Conservation (phyloP, 768 basidiomycete species). For the Cyclocybe aegerita region DNA sequence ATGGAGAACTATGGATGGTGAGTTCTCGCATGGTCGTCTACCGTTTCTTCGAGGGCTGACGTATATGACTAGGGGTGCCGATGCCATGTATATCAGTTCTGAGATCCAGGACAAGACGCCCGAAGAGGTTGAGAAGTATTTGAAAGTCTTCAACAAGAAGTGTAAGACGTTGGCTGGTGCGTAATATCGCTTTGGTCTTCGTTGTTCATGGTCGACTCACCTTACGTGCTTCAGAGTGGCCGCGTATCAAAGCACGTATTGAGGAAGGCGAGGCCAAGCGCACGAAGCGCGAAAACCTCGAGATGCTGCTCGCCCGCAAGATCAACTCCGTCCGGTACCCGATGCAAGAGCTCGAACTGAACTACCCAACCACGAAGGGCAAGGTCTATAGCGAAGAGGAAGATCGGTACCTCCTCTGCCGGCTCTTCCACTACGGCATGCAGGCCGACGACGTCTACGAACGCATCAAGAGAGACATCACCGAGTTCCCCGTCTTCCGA, state of each 20-base stretch:
- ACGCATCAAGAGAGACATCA: constrained; percentile 93
- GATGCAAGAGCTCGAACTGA: constrained; percentile 95
- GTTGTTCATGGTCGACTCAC: not conserved
- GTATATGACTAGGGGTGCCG: constrained; percentile 49
- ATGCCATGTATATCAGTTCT: constrained; percentile 66
- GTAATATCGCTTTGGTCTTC: constrained; percentile 15
- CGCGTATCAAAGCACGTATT: constrained; percentile 81
- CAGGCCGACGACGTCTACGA: constrained; percentile 89
- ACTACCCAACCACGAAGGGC: constrained; percentile 94
- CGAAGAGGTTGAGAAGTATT: constrained; percentile 77
- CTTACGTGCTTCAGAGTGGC: constrained; percentile 53
- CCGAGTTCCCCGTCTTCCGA: constrained; percentile 94
- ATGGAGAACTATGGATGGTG: constrained; percentile 73
- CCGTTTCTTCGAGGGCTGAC: not conserved
- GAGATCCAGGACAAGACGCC: constrained; percentile 85
- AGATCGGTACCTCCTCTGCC: constrained; percentile 90
- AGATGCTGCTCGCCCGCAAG: constrained; percentile 77
- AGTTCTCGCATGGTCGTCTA: constrained; percentile 16
- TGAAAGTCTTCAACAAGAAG: constrained; percentile 83
- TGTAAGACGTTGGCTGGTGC: constrained; percentile 82
- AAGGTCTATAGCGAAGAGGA: constrained; percentile 98
- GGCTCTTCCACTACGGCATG: constrained; percentile 89
- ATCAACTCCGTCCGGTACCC: constrained; percentile 83
- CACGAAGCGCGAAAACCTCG: constrained; percentile 79
- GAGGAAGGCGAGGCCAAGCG: constrained; percentile 88